Evolutionary conservation across 352 stramenopile genomes (phyloP).

Genomic region (Thraustochytrium aureum): DNA sequence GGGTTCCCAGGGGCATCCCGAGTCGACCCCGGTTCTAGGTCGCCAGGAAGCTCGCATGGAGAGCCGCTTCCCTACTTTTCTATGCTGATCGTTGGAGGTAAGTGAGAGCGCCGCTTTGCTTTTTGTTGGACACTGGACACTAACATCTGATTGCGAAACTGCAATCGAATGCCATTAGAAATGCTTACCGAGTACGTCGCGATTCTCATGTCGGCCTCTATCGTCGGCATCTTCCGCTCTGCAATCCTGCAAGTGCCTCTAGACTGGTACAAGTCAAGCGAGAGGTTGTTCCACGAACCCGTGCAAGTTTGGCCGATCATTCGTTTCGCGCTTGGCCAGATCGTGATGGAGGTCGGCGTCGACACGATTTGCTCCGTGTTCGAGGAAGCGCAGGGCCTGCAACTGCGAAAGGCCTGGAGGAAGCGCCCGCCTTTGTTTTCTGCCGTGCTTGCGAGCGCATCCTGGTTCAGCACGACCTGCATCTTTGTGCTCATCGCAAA

Average conservation of each 20-base stretch:
- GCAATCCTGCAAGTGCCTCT: neutral
- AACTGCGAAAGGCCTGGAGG: neutral
- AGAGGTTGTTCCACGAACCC: neutral
- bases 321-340: neutral
- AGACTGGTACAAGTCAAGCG: neutral
- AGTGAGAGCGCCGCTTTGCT: no score
- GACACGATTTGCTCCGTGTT: neutral
- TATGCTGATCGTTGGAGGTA: no score
- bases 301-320: neutral
- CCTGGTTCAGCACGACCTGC: neutral
- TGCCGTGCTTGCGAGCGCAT: neutral
- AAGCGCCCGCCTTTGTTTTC: neutral
- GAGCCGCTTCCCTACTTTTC: no score
- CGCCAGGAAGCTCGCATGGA: no score
- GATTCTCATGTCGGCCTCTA: neutral
- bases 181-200: neutral
- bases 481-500: neutral
- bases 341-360: neutral
- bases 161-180: no score
- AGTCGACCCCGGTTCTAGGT: no score
- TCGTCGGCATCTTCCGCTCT: neutral
- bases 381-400: neutral
- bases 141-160: no score
- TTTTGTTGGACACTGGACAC: no score
- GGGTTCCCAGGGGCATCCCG: no score